Base-by-base conservation (phyloP, 257 asterid species). In the Nicotiana benthamiana region DNA sequence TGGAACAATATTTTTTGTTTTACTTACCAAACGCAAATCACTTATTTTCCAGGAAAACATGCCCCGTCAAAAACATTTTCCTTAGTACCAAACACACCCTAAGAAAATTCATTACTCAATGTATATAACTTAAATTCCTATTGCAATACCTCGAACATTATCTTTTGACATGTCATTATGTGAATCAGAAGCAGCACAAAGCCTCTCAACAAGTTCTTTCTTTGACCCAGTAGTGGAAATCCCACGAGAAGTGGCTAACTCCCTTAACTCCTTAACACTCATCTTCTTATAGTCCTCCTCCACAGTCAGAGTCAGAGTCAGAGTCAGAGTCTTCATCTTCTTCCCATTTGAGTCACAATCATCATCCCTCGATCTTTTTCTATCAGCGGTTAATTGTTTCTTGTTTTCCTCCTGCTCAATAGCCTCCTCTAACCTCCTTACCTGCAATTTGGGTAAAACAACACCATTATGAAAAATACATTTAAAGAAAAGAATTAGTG, bases 161-260 rank as follows among this genome's bases (percentile, higher is more conserved):
- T 66, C 86, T 24, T 28, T 53, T 48, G 82, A 80, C 53, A 53
- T 65, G 48, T 75, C 26, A 43, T 77, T 54, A 17, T 30, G n/a
- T 65, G 83, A 72, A 65, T 62, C 63, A 61, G 77, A 57, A 20
- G 75, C 86, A 66, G 75, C 88, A 46, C 85, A 90, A 15, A 95
- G 97, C 87, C 93, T 93, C 80, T 89, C 87, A 46, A 93, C 30
- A 72, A 95, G 94, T 87, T 91, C 92, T 61, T 89, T 92, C 89
- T 93, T 95, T 15, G 92, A 86, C 81, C 97, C 97, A 70, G 80
- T 75, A 52, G 87, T 62, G 20, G 87, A 85, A 87, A 93, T 32
- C 77, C 97, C 98, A 40, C 82, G 87, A 80, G 46, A 75, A 46
- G 66, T 75, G 5, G 99, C 97, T 88, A 87, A 84, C 46, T 93